A percentile compares a stretch with the other conserved stretches of the same genome.
These are phyloP conservation scores for Colletotrichum brevisporum DNA, from an alignment of 2,329 filamentous ascomycete genomes.

Conservation along the genomic window DNA sequence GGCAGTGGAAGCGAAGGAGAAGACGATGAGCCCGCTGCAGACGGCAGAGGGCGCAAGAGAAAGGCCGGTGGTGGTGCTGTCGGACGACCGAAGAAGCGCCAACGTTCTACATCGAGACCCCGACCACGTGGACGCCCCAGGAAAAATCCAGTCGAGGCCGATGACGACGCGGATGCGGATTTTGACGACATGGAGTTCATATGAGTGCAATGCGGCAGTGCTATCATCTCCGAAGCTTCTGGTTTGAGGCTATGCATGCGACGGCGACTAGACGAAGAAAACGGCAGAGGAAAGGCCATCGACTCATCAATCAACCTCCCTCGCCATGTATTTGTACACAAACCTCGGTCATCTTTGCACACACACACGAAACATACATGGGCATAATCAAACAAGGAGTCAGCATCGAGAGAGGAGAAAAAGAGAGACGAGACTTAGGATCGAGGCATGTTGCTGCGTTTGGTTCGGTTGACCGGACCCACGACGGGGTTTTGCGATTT, in stretches of 20 bases:
- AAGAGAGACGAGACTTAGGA: background rate
- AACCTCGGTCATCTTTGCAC: conserved; percentile 16
- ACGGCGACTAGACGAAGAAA: conserved; percentile 10
- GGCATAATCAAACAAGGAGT: conserved; percentile 22
- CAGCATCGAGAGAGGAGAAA: conserved; percentile 28
- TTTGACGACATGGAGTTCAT: conserved; percentile 48
- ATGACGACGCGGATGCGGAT: conserved; percentile 54
- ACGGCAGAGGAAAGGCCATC: conserved; percentile 5
- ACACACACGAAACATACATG: conserved; percentile 23
- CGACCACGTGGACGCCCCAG: conserved; percentile 66
- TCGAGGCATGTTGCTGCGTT: conserved; percentile 12
- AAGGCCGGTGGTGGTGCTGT: conserved; percentile 64
- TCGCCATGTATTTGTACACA: conserved; percentile 32
- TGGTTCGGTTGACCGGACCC: background rate
- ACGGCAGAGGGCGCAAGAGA: conserved; percentile 67
- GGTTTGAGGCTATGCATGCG: background rate
- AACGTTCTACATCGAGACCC: conserved; percentile 66
- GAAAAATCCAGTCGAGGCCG: conserved; percentile 57
- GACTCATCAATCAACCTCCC: background rate
- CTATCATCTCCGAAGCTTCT: background rate
- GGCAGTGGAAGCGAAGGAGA: conserved; percentile 66
- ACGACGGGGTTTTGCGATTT: background rate
- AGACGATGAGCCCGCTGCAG: conserved; percentile 57
- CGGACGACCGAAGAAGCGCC: conserved; percentile 71
- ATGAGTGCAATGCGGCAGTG: conserved; percentile 7